These are phyloP conservation scores for Firmiana major DNA, from an alignment of 345 rosid genomes.

Conservation along the genomic window DNA sequence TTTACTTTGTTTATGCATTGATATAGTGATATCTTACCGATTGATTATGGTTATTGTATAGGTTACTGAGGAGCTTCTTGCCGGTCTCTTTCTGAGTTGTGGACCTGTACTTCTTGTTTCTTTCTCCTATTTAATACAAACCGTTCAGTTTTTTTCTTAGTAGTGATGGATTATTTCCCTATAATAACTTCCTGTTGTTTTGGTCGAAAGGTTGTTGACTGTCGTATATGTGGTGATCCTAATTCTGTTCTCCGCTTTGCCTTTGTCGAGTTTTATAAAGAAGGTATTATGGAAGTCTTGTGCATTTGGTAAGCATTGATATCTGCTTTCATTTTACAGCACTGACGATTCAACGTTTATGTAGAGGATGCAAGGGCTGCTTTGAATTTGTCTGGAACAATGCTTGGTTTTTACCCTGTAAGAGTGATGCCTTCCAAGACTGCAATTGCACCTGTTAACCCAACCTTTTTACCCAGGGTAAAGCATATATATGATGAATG, in stretches of 20 bases:
- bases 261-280: constrained; percentile 86
- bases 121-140: background rate
- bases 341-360: constrained; percentile 25
- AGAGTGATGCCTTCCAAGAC: constrained; percentile 97
- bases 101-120: constrained; percentile 55
- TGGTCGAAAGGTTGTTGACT: constrained; percentile 61
- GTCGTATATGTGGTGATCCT: constrained; percentile 95
- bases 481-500: constrained; percentile 22
- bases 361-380: constrained; percentile 91
- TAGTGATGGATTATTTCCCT: constrained; percentile 4
- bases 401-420: constrained; percentile 94
- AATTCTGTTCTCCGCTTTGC: constrained; percentile 94
- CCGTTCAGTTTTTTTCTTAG: background rate
- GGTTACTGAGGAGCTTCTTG: constrained; percentile 97
- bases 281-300: constrained; percentile 52
- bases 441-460: constrained; percentile 99
- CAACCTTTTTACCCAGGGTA: constrained; percentile 93
- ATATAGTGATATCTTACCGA: background rate
- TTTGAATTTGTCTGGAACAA: constrained; percentile 77
- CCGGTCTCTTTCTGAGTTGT: constrained; percentile 69
- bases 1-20: constrained; percentile 13
- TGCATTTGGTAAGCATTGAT: constrained; percentile 13
- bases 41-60: constrained; percentile 18
- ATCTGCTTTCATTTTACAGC: background rate
- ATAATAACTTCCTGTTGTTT: constrained; percentile 6